These are phyloP conservation scores for Chenopodium album DNA, from an alignment of 148 eudicot species.

Conservation along the genomic window DNA sequence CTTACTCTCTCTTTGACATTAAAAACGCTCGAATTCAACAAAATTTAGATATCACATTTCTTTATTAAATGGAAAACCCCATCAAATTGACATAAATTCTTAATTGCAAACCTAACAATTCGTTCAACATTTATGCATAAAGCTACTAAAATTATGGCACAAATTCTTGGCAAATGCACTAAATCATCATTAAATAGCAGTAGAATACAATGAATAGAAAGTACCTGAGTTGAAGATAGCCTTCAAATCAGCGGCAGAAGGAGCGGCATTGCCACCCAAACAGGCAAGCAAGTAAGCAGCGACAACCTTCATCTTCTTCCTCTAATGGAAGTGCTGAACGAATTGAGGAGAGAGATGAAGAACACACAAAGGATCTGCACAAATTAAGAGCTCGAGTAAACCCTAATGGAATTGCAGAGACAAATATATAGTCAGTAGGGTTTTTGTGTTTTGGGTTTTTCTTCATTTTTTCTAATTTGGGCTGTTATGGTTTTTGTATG, in stretches of 20 bases:
- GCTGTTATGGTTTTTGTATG: too few species aligned
- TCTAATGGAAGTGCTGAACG: not conserved
- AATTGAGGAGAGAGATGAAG: slow-evolving; percentile 4
- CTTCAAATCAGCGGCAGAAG: slow-evolving; percentile 42
- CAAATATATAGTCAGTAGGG: slow-evolving; percentile 21
- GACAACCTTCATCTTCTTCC: slow-evolving; percentile 40
- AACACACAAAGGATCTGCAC: not conserved
- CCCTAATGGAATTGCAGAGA: slow-evolving; percentile 4
- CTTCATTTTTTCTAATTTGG: not conserved
- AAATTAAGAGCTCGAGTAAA: slow-evolving; percentile 10
- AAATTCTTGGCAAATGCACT: not conserved
- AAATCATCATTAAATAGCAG: not conserved
- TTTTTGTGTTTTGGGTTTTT: slow-evolving; percentile 6
- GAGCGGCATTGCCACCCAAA: slow-evolving; percentile 53
- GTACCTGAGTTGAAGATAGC: slow-evolving; percentile 44
- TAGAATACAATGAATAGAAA: not conserved
- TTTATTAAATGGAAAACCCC: not conserved
- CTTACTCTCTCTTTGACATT: not conserved
- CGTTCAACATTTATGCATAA: not conserved
- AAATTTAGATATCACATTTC: too few species aligned
- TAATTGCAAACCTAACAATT: too few species aligned
- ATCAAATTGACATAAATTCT: not conserved
- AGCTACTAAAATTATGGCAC: not conserved
- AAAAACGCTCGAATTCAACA: too few species aligned
- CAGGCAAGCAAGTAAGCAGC: slow-evolving; percentile 59